phyloP scores from a whole-genome alignment of 768 basidiomycete species.

The Tulasnella sp. region DNA sequence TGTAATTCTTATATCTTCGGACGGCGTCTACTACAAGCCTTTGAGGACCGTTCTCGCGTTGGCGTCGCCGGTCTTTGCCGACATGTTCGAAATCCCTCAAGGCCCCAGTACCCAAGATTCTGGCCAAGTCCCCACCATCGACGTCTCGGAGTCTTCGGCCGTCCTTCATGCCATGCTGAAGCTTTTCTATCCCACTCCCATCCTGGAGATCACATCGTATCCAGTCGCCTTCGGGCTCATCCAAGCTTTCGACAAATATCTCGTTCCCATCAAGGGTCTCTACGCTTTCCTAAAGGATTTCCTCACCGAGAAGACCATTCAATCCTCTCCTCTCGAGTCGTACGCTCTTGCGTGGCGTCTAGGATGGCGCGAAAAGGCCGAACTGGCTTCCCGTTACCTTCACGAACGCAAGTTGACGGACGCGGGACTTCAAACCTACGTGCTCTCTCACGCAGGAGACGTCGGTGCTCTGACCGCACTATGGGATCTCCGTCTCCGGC shows the following conservation, averaged over 20 bases:
- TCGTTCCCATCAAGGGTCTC: not conserved
- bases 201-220: not conserved
- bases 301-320: not conserved
- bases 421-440: not conserved
- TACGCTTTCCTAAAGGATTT: not conserved
- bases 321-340: not conserved
- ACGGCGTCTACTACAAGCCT: constrained; percentile 44
- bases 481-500: constrained; percentile 6
- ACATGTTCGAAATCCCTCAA: constrained; percentile 36
- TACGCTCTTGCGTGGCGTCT: constrained; percentile 10
- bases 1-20: constrained; percentile 49
- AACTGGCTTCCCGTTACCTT: constrained; percentile 4
- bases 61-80: constrained; percentile 51
- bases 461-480: not conserved
- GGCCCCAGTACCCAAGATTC: not conserved
- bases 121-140: not conserved
- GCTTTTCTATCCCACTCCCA: not conserved
- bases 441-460: not conserved
- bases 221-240: not conserved
- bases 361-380: not conserved
- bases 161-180: not conserved
- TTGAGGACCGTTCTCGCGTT: constrained; percentile 48
- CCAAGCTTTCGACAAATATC: constrained; percentile 8
- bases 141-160: constrained; percentile 2
- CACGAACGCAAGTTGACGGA: not conserved